These are phyloP conservation scores for Poterioochromonas sp. DNA, from an alignment of 352 stramenopile genomes.

Conservation along the genomic window DNA sequence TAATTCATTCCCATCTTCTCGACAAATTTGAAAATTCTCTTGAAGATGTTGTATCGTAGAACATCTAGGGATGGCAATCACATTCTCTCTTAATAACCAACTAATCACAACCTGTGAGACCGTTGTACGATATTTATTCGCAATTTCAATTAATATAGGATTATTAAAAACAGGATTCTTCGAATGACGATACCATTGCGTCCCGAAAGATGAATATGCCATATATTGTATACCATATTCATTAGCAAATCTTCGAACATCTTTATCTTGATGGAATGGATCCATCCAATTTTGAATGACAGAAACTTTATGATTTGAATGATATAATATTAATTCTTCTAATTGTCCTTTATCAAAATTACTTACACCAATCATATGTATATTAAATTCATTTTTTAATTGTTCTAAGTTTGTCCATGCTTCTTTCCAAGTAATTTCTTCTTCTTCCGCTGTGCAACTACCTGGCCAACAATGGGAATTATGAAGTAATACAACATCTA, in stretches of 20 bases:
- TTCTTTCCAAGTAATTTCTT: constrained; percentile 50
- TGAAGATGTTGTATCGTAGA: not conserved
- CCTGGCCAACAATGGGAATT: constrained; percentile 53
- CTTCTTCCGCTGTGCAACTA: constrained; percentile 42
- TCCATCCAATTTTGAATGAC: constrained; percentile 65
- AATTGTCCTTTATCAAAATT: constrained; percentile 48
- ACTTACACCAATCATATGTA: constrained; percentile 53
- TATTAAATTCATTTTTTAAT: constrained; percentile 44
- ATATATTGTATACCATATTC: constrained; percentile 52
- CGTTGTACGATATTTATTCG: not conserved
- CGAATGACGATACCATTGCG: constrained; percentile 49
- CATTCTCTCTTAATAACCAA: not conserved
- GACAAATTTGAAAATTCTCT: constrained; percentile 14
- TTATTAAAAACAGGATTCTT: constrained; percentile 11
- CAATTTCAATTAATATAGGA: not conserved
- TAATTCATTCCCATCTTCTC: not conserved
- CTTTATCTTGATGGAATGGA: constrained; percentile 53
- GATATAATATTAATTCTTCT: constrained; percentile 41
- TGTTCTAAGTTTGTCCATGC: constrained; percentile 53
- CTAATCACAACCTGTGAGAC: not conserved
- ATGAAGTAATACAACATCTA: constrained; percentile 58
- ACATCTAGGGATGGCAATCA: not conserved
- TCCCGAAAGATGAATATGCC: constrained; percentile 54
- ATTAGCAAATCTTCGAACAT: constrained; percentile 43
- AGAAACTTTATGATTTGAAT: constrained; percentile 45